Conservation (phyloP, 768 basidiomycete genomes). For the Xerocomellus amylosporus region DNA sequence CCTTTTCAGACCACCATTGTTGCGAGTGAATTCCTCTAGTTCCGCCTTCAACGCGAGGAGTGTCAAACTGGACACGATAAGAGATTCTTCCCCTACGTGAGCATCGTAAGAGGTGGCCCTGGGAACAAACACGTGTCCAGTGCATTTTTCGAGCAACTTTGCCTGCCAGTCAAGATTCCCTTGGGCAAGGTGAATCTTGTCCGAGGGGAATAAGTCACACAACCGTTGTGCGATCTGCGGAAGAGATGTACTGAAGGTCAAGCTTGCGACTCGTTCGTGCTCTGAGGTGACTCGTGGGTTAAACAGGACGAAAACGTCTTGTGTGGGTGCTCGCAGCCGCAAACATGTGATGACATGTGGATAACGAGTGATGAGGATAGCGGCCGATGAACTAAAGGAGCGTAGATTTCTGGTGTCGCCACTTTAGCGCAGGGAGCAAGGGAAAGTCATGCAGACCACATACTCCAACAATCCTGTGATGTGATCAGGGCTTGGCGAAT, state of each 20-base stretch:
- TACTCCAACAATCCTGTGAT: constrained; percentile 29
- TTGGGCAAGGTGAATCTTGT: constrained; percentile 36
- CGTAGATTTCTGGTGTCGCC: constrained; percentile 23
- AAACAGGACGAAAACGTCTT: constrained; percentile 53
- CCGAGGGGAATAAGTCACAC: constrained; percentile 42
- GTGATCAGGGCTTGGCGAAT: constrained; percentile 31
- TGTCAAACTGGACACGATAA: constrained; percentile 50
- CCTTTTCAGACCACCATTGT: constrained; percentile 23
- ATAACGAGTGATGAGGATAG: constrained; percentile 52
- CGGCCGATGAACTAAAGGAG: constrained; percentile 22
- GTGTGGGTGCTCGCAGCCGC: constrained; percentile 22
- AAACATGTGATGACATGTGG: constrained; percentile 58
- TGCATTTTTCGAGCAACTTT: constrained; percentile 51
- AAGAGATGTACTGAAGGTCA: constrained; percentile 48
- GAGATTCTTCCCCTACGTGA: constrained; percentile 25
- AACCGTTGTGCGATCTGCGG: constrained; percentile 41
- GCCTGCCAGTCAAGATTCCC: constrained; percentile 51
- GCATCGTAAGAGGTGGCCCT: constrained; percentile 20
- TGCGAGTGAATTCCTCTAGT: constrained; percentile 36
- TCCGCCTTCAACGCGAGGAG: constrained; percentile 43
- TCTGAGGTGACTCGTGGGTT: constrained; percentile 55
- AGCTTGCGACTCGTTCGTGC: constrained; percentile 50
- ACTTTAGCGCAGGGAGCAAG: background rate
- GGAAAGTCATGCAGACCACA: background rate
- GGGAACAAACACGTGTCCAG: constrained; percentile 52